These are phyloP conservation scores for Samsoniella hepiali DNA, from an alignment of 2,329 filamentous ascomycete species.

Conservation along the genomic window DNA sequence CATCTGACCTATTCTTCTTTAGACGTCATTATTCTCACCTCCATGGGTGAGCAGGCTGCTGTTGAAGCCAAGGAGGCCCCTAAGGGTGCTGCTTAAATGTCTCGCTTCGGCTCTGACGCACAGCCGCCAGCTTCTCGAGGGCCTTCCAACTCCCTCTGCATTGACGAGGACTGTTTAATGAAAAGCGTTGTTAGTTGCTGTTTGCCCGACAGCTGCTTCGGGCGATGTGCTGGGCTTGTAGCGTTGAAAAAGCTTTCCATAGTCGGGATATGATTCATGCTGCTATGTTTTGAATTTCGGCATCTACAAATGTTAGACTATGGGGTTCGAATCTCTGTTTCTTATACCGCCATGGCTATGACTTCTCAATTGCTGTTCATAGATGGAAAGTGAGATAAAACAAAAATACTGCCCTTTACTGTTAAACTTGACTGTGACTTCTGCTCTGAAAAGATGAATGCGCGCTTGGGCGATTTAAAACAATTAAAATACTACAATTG, in stretches of 20 bases:
- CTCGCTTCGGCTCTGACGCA: slow-evolving; percentile 11
- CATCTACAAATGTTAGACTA: slow-evolving; percentile 17
- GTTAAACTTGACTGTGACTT: neutral
- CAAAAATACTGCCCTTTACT: slow-evolving; percentile 9
- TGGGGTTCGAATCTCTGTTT: slow-evolving; percentile 19
- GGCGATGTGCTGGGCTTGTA: slow-evolving; percentile 14
- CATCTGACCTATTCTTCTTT: slow-evolving; percentile 25
- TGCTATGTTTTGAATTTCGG: slow-evolving; percentile 11
- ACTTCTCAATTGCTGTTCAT: slow-evolving; percentile 7
- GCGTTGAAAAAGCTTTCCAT: slow-evolving; percentile 13
- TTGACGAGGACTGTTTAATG: slow-evolving; percentile 15
- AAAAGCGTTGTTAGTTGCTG: slow-evolving; percentile 18
- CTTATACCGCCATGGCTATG: slow-evolving; percentile 12
- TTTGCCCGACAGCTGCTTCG: slow-evolving; percentile 12
- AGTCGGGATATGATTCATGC: slow-evolving; percentile 17
- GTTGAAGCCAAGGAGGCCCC: slow-evolving; percentile 95
- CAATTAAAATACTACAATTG: neutral
- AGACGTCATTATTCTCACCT: slow-evolving; percentile 90
- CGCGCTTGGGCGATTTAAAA: neutral
- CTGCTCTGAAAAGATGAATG: neutral
- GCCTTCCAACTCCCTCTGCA: slow-evolving; percentile 12
- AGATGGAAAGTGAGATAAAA: slow-evolving; percentile 20
- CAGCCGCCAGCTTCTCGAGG: slow-evolving; percentile 10
- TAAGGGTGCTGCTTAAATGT: slow-evolving; percentile 30
- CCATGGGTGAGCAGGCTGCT: slow-evolving; percentile 93